These are phyloP conservation scores for Aechmea fasciata DNA, from an alignment of 176 grass and related monocot genomes.

Conservation along the genomic window DNA sequence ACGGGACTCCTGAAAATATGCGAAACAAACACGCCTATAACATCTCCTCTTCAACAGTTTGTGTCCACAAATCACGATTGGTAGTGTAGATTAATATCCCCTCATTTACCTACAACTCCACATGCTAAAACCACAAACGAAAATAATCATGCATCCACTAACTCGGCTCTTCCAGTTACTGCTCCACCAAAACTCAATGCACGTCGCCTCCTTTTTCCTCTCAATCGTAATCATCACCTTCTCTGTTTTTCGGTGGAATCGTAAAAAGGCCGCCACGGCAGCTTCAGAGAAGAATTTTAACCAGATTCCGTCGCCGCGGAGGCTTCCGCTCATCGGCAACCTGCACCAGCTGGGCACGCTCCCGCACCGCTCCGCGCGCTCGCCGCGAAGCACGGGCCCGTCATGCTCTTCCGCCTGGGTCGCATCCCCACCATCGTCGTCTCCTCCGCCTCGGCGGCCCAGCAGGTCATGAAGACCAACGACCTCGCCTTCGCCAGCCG, in stretches of 20 bases:
- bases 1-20: too few relatives aligned
- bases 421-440: conserved; percentile 24
- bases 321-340: conserved; percentile 38
- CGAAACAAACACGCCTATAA: too few relatives aligned
- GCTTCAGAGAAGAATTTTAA: background rate
- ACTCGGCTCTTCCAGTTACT: too few relatives aligned
- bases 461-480: conserved; percentile 29
- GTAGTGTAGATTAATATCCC: too few relatives aligned
- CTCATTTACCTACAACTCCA: too few relatives aligned
- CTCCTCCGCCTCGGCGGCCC: conserved; percentile 29
- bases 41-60: too few relatives aligned
- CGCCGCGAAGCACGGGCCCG: conserved; percentile 7
- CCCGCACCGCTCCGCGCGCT: conserved; percentile 31
- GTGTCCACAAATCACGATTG: too few relatives aligned
- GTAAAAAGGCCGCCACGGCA: background rate
- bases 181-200: too few relatives aligned
- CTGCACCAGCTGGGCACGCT: conserved; percentile 34
- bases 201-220: conserved; percentile 1
- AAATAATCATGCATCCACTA: too few relatives aligned
- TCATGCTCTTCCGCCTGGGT: conserved; percentile 22
- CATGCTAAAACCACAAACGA: too few relatives aligned
- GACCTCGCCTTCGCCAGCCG: conserved; percentile 31
- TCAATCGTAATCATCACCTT: background rate
- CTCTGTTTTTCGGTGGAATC: background rate
- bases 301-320: conserved; percentile 24